Evolutionary conservation across 2,329 filamentous ascomycete species (phyloP), one percentile per base, ranked within the genome.

Genomic region (Monilinia polystroma): DNA sequence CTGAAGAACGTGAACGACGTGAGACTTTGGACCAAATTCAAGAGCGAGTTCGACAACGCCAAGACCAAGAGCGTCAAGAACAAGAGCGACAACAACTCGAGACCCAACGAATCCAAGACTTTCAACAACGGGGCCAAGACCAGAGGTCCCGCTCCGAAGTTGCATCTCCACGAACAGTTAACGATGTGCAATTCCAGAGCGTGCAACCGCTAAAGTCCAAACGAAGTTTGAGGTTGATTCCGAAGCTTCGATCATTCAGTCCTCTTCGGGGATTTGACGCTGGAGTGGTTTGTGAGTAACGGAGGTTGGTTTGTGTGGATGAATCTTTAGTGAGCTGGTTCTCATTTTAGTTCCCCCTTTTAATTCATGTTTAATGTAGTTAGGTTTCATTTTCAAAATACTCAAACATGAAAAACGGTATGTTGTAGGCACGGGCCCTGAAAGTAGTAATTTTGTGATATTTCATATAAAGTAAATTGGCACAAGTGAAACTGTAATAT

Each of bases 171-270:
- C 29, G 3, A 35, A 35, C n/a, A 7, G 58, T 20, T 45, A 62
- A 62, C 2, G 58, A 51, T 38, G 32, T 62, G 45, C 14, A 51
- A 62, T 62, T 62, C 23, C 47, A 26, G 2, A 62, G 45, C n/a
- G 32, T 38, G 4, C 45, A 29, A 51, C 58, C 58, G 8, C 11
- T 16, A 10, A 56, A 23, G 20, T 14, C 53, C n/a, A 23, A 51
- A n/a, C 32, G 58, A 7, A 62, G 45, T 38, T 26, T 41, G 7
- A 41, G 10, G 10, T 38, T 38, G 12, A 14, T 62, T 52, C 12
- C n/a, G 2, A 51, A 7, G 1, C 8, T 62, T 41, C 14, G 14
- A 51, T 26, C 45, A 1, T 62, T 51, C 8, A 47, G 20, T 38
- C 5, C 12, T 10, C 16, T 41, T 7, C n/a, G n/a, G 16, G 49